phyloP scores from a whole-genome alignment of 345 rosid genomes.

The rapeseed (Brassica napus) region Da-Ae NC_063448.1:21947501-21948000 shows the following conservation, averaged over 20 bases:
- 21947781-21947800: constrained; percentile 34
- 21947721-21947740: constrained; percentile 33
- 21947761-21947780: constrained; percentile 41
- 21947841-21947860: constrained; percentile 42
- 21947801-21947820: constrained; percentile 32
- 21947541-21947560: neutral
- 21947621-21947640: constrained; percentile 5
- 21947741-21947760: constrained; percentile 11
- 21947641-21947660: neutral
- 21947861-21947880: constrained; percentile 25
- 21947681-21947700: neutral
- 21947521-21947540: neutral
- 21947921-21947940: constrained; percentile 36
- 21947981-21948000: neutral
- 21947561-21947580: neutral
- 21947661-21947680: neutral
- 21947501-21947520: neutral
- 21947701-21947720: constrained; percentile 8
- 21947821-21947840: constrained; percentile 12
- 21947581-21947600: constrained; percentile 17
- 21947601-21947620: neutral
- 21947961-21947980: constrained; percentile 33
- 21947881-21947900: constrained; percentile 39
- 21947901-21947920: constrained; percentile 41
- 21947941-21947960: constrained; percentile 11